phyloP scores from a whole-genome alignment of 108 stramenopile genomes.

The Parietichytrium sp. region DNA sequence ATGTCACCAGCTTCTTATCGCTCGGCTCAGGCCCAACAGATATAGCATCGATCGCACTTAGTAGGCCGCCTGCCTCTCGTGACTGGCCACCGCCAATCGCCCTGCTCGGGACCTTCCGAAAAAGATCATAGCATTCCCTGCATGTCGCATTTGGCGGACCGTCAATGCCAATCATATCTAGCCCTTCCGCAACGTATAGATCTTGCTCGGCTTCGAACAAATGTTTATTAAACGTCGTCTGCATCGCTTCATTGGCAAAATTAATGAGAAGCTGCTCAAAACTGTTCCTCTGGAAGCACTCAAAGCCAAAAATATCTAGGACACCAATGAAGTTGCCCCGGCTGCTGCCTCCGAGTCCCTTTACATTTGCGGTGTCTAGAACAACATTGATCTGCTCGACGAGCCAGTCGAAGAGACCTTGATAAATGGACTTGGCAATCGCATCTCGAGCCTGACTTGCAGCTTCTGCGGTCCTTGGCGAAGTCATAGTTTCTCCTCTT shows the following conservation, averaged over 20 bases:
- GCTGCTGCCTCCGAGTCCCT: background rate
- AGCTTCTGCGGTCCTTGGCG: background rate
- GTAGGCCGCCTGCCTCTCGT: background rate
- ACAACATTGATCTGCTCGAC: constrained; percentile 50
- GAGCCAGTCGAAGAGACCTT: constrained; percentile 51
- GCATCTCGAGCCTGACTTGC: constrained; percentile 46
- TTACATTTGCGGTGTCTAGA: background rate
- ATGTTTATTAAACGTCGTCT: constrained; percentile 62
- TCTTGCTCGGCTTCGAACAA: constrained; percentile 63
- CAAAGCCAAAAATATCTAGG: constrained; percentile 70
- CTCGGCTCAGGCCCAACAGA: constrained; percentile 66
- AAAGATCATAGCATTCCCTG: constrained; percentile 88
- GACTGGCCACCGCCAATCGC: too few relatives aligned
- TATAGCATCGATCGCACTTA: background rate
- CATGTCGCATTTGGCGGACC: constrained; percentile 97
- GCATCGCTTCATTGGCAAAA: constrained; percentile 65
- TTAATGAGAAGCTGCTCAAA: constrained; percentile 63
- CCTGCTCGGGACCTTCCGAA: constrained; percentile 54
- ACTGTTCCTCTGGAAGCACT: constrained; percentile 60
- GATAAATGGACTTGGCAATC: constrained; percentile 48
- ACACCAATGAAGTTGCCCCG: constrained; percentile 44
- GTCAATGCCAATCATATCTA: constrained; percentile 63
- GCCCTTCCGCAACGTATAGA: constrained; percentile 58
- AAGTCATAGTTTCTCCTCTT: constrained; percentile 38
- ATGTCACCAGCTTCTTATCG: constrained; percentile 50